These are phyloP conservation scores for Metarhizium anisopliae DNA, from an alignment of 2,329 filamentous ascomycete species.

Conservation along the genomic window DNA sequence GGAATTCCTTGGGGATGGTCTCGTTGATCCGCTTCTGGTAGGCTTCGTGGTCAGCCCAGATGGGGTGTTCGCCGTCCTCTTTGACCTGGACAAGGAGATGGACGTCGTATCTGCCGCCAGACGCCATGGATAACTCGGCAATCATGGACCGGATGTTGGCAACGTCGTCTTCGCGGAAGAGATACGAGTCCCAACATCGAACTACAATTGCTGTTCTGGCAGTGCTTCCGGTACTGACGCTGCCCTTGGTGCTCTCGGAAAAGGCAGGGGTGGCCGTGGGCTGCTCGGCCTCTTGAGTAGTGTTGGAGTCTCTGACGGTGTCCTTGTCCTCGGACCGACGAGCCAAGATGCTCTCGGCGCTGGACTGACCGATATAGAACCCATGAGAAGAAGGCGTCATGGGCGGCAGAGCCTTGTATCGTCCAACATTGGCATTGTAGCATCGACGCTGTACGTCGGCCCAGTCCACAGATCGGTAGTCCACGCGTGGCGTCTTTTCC, in stretches of 20 bases:
- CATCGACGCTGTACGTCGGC: slow-evolving; percentile 68
- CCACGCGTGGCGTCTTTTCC: slow-evolving; percentile 60
- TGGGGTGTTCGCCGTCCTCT: slow-evolving; percentile 61
- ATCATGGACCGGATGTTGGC: slow-evolving; percentile 79
- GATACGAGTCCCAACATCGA: slow-evolving; percentile 71
- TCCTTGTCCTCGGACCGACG: slow-evolving; percentile 2
- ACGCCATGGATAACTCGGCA: slow-evolving; percentile 69
- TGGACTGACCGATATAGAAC: slow-evolving; percentile 33
- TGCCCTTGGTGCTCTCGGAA: slow-evolving; percentile 5
- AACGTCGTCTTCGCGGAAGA: slow-evolving; percentile 71
- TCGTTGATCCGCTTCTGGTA: slow-evolving; percentile 61
- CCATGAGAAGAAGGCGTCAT: slow-evolving; percentile 35
- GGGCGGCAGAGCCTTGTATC: slow-evolving; percentile 48
- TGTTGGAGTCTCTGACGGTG: background rate
- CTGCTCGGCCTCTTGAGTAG: slow-evolving; percentile 4
- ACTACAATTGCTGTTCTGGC: slow-evolving; percentile 65
- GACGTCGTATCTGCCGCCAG: slow-evolving; percentile 79
- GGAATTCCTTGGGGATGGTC: slow-evolving; percentile 74
- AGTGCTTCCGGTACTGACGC: slow-evolving; percentile 12
- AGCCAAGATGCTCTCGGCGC: background rate
- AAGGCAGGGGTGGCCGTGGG: background rate
- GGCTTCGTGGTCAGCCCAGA: slow-evolving; percentile 66
- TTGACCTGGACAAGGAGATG: slow-evolving; percentile 81
- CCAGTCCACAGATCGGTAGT: slow-evolving; percentile 73
- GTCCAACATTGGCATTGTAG: slow-evolving; percentile 57